A percentile compares a stretch with the other conserved stretches of the same genome.
phyloP scores from a whole-genome alignment of 768 basidiomycete genomes.

The Sarcodon aspratus region DNA sequence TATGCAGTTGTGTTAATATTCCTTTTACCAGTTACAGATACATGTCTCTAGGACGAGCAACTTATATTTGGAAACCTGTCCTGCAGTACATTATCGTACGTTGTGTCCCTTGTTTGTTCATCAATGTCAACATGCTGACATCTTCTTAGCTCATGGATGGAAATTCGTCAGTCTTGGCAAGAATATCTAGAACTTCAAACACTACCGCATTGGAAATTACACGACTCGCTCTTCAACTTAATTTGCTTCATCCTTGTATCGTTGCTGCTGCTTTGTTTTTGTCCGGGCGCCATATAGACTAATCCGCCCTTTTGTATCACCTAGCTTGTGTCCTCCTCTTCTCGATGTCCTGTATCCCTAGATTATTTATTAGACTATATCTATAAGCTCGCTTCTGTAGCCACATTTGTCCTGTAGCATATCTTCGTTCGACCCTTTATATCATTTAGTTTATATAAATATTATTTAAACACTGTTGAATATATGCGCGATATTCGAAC shows the following conservation, averaged over 20 bases:
- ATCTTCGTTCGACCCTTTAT: too few relatives aligned
- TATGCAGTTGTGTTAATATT: not conserved
- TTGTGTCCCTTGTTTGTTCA: slow-evolving; percentile 2
- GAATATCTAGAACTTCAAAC: slow-evolving; percentile 34
- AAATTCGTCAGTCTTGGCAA: slow-evolving; percentile 27
- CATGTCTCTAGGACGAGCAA: slow-evolving; percentile 39
- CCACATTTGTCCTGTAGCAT: too few relatives aligned
- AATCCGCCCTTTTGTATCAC: slow-evolving; percentile 1
- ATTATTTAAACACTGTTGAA: too few relatives aligned
- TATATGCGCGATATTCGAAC: too few relatives aligned
- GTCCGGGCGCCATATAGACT: slow-evolving; percentile 56
- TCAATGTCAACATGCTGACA: slow-evolving; percentile 13
- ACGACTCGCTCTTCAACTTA: slow-evolving; percentile 39
- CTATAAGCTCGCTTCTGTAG: too few relatives aligned
- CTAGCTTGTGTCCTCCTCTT: not conserved
- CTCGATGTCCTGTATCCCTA: too few relatives aligned
- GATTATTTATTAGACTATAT: too few relatives aligned
- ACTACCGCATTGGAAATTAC: slow-evolving; percentile 44
- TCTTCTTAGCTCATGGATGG: slow-evolving; percentile 32
- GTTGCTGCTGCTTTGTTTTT: slow-evolving; percentile 44
- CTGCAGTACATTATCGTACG: slow-evolving; percentile 43
- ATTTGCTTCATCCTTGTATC: slow-evolving; percentile 39
- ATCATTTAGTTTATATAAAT: too few relatives aligned
- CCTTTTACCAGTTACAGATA: slow-evolving; percentile 18
- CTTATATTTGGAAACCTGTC: slow-evolving; percentile 46